Conservation (phyloP, 805 yeast genomes). For the Hanseniaspora osmophila region DNA sequence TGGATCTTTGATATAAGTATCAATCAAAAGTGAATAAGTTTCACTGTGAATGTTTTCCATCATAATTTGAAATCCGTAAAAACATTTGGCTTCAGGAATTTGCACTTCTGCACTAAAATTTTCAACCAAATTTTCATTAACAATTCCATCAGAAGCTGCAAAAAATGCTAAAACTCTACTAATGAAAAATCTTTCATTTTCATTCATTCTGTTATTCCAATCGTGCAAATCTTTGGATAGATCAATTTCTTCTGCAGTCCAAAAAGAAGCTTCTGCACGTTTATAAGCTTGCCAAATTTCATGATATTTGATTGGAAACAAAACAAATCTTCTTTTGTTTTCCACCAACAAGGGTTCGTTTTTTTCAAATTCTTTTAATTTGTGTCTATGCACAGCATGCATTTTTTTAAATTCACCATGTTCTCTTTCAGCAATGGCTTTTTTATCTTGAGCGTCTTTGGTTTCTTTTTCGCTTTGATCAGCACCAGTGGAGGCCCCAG, state of each 20-base stretch:
- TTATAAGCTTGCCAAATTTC: constrained; percentile 98
- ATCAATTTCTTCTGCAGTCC: constrained; percentile 99
- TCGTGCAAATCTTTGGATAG: constrained; percentile 80
- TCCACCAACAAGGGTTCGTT: constrained; percentile 81
- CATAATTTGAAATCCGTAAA: constrained; percentile 98
- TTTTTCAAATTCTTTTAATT: constrained; percentile 60
- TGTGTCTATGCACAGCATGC: constrained; percentile 60
- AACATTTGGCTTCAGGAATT: constrained; percentile 94
- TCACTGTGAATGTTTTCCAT: constrained; percentile 98
- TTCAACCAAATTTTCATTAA: constrained; percentile 92
- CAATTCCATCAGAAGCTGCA: constrained; percentile 98
- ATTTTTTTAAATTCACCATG: constrained; percentile 31
- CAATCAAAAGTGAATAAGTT: constrained; percentile 88
- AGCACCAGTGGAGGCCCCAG: too few relatives aligned
- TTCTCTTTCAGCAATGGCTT: constrained; percentile 7
- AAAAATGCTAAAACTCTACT: constrained; percentile 92
- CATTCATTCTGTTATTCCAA: constrained; percentile 82
- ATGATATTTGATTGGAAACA: constrained; percentile 92
- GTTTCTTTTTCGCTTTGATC: constrained; percentile 10
- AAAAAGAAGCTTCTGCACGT: constrained; percentile 97
- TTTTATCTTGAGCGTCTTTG: constrained; percentile 13
- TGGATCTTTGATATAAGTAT: constrained; percentile 91
- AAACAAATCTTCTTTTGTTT: constrained; percentile 77
- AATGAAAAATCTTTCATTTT: constrained; percentile 83
- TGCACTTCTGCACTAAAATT: constrained; percentile 96